A percentile compares a stretch with the other conserved stretches of the same genome.
Evolutionary conservation across 495 filamentous ascomycete species (phyloP).

Genomic region (Penicillium robsamsonii): DNA sequence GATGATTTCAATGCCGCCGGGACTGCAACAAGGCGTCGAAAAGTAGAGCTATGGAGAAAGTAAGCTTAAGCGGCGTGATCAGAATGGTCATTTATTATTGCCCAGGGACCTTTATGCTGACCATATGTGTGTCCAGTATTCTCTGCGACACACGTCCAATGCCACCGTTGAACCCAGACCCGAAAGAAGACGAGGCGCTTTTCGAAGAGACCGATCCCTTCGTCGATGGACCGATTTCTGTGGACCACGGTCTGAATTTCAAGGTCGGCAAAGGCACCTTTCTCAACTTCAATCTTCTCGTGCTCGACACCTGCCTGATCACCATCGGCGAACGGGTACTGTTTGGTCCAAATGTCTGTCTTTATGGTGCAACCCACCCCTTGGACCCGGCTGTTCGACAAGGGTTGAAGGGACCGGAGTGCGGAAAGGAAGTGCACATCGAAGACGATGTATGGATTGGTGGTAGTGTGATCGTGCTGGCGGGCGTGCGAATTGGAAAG

Average conservation of each 20-base stretch:
- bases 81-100: neutral
- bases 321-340: slow-evolving; percentile 74
- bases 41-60: slow-evolving; percentile 69
- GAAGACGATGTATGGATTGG: slow-evolving; percentile 86
- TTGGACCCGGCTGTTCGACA: slow-evolving; percentile 66
- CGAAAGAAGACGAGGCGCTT: slow-evolving; percentile 56
- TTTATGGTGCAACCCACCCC: slow-evolving; percentile 70
- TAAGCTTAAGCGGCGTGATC: slow-evolving; percentile 37
- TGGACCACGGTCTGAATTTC: slow-evolving; percentile 76
- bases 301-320: slow-evolving; percentile 75
- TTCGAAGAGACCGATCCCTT: slow-evolving; percentile 58
- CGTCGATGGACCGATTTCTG: slow-evolving; percentile 63
- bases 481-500: slow-evolving; percentile 21
- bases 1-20: slow-evolving; percentile 58
- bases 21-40: slow-evolving; percentile 49
- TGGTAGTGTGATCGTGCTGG: slow-evolving; percentile 42
- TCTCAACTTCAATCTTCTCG: slow-evolving; percentile 69
- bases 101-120: neutral
- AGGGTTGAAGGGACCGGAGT: slow-evolving; percentile 68
- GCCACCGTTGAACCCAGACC: slow-evolving; percentile 48
- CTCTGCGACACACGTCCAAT: slow-evolving; percentile 58
- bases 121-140: slow-evolving; percentile 41
- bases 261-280: slow-evolving; percentile 63
- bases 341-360: slow-evolving; percentile 68
- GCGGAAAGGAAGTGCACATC: slow-evolving; percentile 62